Evolutionary conservation across 2,329 filamentous ascomycete species (phyloP), one percentile per base, ranked within the genome.

Genomic region (Xenoacremonium recifei): DNA sequence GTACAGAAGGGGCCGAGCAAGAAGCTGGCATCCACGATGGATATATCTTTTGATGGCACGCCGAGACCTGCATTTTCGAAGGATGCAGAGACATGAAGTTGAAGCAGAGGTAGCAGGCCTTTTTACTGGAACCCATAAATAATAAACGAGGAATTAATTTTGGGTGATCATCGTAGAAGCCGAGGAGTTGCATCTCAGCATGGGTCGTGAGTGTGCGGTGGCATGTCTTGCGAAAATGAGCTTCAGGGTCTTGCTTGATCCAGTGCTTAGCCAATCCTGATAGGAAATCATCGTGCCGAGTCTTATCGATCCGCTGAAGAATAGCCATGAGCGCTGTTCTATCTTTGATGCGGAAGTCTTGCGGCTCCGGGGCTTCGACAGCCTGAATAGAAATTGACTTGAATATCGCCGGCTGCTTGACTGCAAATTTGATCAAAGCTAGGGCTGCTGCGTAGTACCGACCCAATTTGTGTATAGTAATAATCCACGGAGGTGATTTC

Each of bases 51-150:
- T 64, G 59, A 40, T 65, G 61, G 37, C 50, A 50, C 12, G 60
- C 57, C 2, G 59, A 62, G 11, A 58, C 53, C 12, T 39, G 21
- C 10, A 64, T 47, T 19, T 12, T 37, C 2, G 54, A 50, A 11
- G 54, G 50, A 44, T 63, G 58, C 2, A 33, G 49, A 13, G 32
- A 32, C n/a, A 64, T 37, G 27, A 50, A 64, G 27, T 49, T 30
- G 21, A 58, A 35, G 36, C 62, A 65, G 9, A 64, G 51, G 34
- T 54, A 64, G 37, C 62, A 64, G 2, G 61, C 53, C 33, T 64
- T 64, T 40, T 64, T 64, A 39, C 62, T 64, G 0, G 57, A 58
- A 6, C 62, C 62, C 15, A 64, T 62, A 21, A 59, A 58, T 0
- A 38, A 38, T 10, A 62, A 29, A 4, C 37, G 32, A 6, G 59